Conservation (phyloP, 1,284 basidiomycete species). For the Kalmanozyma brasiliensis region DNA sequence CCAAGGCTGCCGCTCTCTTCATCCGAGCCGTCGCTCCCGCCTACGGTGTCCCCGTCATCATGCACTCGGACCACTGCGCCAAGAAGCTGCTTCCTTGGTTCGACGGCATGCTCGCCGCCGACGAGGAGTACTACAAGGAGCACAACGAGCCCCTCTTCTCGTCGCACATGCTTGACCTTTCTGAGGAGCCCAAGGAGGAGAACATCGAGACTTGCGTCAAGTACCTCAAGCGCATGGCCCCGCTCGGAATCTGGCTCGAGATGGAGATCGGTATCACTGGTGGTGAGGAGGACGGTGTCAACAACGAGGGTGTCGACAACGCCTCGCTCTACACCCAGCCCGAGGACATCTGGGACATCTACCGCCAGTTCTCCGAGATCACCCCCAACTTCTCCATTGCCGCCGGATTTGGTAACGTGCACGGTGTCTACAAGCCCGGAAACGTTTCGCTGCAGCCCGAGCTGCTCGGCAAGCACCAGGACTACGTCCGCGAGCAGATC, state of each 20-base stretch:
- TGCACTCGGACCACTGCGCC: conserved; percentile 99
- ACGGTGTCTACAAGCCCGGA: conserved; percentile 71
- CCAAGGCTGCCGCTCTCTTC: conserved; percentile 91
- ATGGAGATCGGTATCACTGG: conserved; percentile 99
- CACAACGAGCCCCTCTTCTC: conserved; percentile 94
- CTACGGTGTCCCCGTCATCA: conserved; percentile 79
- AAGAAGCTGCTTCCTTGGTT: conserved; percentile 99
- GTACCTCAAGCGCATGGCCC: conserved; percentile 95
- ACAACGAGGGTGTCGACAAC: conserved; percentile 84
- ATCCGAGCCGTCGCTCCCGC: conserved; percentile 80
- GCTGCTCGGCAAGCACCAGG: conserved; percentile 91
- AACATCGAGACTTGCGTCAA: conserved; percentile 94
- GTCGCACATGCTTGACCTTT: conserved; percentile 99
- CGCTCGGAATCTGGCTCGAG: conserved; percentile 91
- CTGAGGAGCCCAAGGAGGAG: conserved; percentile 95
- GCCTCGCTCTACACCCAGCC: conserved; percentile 95
- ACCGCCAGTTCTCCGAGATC: conserved; percentile 83
- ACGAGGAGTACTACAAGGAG: conserved; percentile 90
- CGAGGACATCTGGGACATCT: conserved; percentile 88
- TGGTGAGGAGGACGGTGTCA: conserved; percentile 97
- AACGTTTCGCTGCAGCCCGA: conserved; percentile 88
- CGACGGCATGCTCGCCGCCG: conserved; percentile 97
- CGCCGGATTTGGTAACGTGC: conserved; percentile 95
- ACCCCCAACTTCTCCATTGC: conserved; percentile 96
- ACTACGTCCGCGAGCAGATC: conserved; percentile 78